phyloP scores from a whole-genome alignment of 495 filamentous ascomycete species.

The Penicillium cinerascens region DNA sequence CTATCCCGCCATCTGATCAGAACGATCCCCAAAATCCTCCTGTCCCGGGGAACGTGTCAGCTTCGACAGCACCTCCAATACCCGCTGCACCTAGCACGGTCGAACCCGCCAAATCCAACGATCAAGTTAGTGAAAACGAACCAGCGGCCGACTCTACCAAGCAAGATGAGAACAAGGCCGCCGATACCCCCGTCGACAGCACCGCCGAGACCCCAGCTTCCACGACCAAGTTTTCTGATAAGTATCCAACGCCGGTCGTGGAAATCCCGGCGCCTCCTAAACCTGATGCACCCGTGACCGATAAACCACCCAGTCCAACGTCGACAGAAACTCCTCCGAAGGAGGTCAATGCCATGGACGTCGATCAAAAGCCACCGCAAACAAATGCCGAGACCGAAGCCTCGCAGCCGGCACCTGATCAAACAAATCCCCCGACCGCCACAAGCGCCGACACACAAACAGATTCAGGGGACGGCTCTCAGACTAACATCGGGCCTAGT shows the following conservation, averaged over 20 bases:
- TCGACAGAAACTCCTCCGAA: not conserved
- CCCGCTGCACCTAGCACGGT: not conserved
- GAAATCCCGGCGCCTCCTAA: slow-evolving; percentile 6
- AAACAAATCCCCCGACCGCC: slow-evolving; percentile 1
- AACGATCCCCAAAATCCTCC: not conserved
- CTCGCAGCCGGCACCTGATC: not conserved
- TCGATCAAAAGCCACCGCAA: slow-evolving; percentile 6
- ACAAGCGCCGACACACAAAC: slow-evolving; percentile 8
- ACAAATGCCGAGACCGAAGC: not conserved
- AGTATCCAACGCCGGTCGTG: slow-evolving; percentile 4
- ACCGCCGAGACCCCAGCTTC: not conserved
- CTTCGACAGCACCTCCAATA: not conserved
- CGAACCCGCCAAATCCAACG: not conserved
- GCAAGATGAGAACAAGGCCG: not conserved
- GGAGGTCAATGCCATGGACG: slow-evolving; percentile 12
- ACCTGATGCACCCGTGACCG: not conserved
- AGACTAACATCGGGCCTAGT: slow-evolving; percentile 2
- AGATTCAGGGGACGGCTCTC: slow-evolving; percentile 4
- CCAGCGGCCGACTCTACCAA: not conserved
- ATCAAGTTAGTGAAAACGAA: not conserved
- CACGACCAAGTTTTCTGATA: not conserved
- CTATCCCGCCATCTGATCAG: not conserved
- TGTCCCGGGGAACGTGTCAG: not conserved
- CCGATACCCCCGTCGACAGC: not conserved
- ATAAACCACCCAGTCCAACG: not conserved